Evolutionary conservation across 1,284 basidiomycete genomes (phyloP).

Genomic region (Xerocomus nothofagi): DNA sequence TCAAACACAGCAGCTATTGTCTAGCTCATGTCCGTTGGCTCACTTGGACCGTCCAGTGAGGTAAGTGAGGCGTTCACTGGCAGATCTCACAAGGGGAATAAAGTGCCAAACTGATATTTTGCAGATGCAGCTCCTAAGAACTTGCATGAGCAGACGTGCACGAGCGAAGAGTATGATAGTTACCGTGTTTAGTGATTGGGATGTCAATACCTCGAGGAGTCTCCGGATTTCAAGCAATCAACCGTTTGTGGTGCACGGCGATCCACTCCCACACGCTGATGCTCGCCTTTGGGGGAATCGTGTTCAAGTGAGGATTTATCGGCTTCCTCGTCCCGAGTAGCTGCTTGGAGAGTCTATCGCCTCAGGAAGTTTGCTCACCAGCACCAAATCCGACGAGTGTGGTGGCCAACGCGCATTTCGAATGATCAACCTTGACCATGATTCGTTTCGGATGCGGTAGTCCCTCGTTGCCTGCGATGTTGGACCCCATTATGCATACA

Average conservation of each 20-base stretch:
- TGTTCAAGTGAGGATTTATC: neutral
- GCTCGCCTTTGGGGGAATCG: neutral
- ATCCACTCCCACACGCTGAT: neutral
- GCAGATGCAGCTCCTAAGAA: neutral
- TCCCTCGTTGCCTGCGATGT: conserved; percentile 3
- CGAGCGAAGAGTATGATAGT: neutral
- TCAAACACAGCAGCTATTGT: neutral
- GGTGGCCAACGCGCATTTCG: neutral
- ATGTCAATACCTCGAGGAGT: neutral
- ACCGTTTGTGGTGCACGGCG: neutral
- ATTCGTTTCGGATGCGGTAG: neutral
- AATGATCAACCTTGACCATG: neutral
- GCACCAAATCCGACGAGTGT: neutral
- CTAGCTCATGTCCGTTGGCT: neutral
- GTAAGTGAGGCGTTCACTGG: too few species aligned
- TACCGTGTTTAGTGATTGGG: neutral
- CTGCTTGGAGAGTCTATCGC: neutral
- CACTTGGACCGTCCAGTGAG: too few species aligned
- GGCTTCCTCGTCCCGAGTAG: neutral
- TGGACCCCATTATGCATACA: conserved; percentile 9
- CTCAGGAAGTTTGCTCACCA: too few species aligned
- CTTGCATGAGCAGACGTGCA: neutral
- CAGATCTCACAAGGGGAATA: neutral
- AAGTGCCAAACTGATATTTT: neutral
- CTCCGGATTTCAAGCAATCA: too few species aligned